These are phyloP conservation scores for Lactarius tabidus DNA, from an alignment of 768 basidiomycete genomes.

Conservation along the genomic window DNA sequence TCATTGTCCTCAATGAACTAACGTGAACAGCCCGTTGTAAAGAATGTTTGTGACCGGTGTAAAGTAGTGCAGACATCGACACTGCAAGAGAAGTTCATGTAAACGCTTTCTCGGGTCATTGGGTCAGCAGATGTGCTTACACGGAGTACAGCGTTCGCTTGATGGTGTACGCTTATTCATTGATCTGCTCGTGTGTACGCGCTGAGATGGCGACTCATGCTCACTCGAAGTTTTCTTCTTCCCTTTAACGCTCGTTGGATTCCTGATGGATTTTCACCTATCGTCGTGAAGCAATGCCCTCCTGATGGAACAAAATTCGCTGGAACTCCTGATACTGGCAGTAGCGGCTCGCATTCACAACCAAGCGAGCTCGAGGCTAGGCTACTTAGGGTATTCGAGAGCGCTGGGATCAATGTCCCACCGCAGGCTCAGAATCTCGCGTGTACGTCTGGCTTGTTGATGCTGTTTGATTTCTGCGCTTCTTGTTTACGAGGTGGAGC, in stretches of 20 bases:
- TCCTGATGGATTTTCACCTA: not conserved
- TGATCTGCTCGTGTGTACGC: not conserved
- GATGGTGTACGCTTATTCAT: conserved; percentile 15
- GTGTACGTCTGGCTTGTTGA: conserved; percentile 2
- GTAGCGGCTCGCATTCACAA: not conserved
- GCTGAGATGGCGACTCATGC: not conserved
- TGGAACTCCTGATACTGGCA: not conserved
- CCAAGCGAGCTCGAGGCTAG: conserved; percentile 5
- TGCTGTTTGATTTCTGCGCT: not conserved
- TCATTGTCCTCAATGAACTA: not conserved
- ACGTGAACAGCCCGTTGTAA: not conserved
- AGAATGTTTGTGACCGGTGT: not conserved
- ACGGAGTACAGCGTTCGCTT: not conserved
- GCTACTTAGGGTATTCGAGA: conserved; percentile 1
- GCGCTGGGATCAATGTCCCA: conserved; percentile 8
- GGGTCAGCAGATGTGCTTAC: not conserved
- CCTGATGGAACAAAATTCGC: not conserved
- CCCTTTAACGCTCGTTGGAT: not conserved
- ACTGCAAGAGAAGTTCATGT: conserved; percentile 14
- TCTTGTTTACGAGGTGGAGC: conserved; percentile 1
- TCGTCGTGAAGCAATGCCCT: not conserved
- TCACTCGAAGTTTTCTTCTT: conserved; percentile 13
- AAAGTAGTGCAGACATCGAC: not conserved
- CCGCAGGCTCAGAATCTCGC: not conserved
- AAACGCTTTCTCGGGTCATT: not conserved